A percentile compares a stretch with the other conserved stretches of the same genome.
Evolutionary conservation across 805 yeast genomes (phyloP).

Genomic region (Starmerella apicola): DNA sequence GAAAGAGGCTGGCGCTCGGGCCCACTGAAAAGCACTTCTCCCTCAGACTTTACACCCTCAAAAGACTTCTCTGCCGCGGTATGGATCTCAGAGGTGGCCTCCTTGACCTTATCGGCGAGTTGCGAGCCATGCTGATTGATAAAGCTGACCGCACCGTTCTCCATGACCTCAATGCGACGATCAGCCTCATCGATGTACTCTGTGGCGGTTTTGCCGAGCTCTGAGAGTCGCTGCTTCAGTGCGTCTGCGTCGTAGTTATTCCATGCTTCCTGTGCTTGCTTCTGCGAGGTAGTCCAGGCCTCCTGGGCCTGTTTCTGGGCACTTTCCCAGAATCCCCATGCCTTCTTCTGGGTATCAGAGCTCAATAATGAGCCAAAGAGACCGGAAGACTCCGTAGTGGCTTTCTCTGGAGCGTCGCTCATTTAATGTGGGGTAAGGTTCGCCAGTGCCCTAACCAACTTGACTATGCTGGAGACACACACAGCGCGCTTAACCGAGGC

Average conservation of each 20-base stretch:
- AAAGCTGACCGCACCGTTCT: slow-evolving; percentile 52
- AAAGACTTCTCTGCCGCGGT: slow-evolving; percentile 13
- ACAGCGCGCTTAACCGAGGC: too few relatives aligned
- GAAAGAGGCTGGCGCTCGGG: slow-evolving; percentile 32
- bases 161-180: slow-evolving; percentile 58
- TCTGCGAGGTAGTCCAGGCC: slow-evolving; percentile 5
- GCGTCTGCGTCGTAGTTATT: slow-evolving; percentile 12
- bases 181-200: slow-evolving; percentile 60
- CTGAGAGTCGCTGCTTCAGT: slow-evolving; percentile 25
- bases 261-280: slow-evolving; percentile 16
- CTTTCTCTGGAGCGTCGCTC: neutral
- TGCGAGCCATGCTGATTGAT: slow-evolving; percentile 44
- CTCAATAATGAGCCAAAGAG: slow-evolving; percentile 4
- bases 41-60: slow-evolving; percentile 12
- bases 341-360: slow-evolving; percentile 5
- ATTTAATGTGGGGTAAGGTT: too few relatives aligned
- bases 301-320: slow-evolving; percentile 10
- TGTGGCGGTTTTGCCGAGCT: slow-evolving; percentile 38
- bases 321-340: slow-evolving; percentile 14
- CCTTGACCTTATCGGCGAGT: slow-evolving; percentile 33
- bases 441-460: too few relatives aligned
- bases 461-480: too few relatives aligned
- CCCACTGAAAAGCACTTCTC: slow-evolving; percentile 33
- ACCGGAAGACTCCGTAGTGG: neutral
- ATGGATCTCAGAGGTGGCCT: slow-evolving; percentile 27